phyloP scores from a whole-genome alignment of 2,329 filamentous ascomycete genomes.

The Neonectria ditissima region DNA sequence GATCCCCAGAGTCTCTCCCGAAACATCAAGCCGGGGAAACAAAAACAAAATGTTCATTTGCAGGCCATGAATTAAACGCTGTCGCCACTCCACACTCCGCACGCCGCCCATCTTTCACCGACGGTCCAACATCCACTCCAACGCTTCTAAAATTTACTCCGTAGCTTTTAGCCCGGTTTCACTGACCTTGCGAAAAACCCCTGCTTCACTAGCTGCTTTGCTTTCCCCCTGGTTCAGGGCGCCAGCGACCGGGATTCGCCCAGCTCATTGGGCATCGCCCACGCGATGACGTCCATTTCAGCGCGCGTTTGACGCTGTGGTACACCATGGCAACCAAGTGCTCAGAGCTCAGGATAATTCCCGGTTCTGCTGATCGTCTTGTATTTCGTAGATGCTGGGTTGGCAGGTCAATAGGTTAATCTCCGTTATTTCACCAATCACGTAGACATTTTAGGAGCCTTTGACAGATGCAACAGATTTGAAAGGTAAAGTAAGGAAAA shows the following conservation, averaged over 20 bases:
- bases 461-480: no score
- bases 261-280: constrained; percentile 37
- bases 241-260: constrained; percentile 24
- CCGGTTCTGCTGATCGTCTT: no score
- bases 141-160: no score
- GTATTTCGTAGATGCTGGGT: no score
- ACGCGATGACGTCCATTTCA: constrained; percentile 2
- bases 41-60: no score
- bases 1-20: neutral
- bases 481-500: no score
- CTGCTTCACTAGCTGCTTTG: constrained; percentile 14
- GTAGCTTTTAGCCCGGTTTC: neutral
- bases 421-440: neutral
- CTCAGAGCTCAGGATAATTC: no score
- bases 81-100: no score
- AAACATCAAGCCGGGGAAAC: neutral
- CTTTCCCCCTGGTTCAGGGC: constrained; percentile 7
- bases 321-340: no score
- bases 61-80: neutral
- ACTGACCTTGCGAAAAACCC: constrained; percentile 8
- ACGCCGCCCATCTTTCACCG: neutral
- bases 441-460: neutral
- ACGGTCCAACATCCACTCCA: neutral
- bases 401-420: neutral
- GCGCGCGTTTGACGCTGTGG: neutral